Evolutionary conservation across 1,284 basidiomycete species (phyloP), one percentile per base, ranked within the genome.

Genomic region (Golubevia sp.): DNA sequence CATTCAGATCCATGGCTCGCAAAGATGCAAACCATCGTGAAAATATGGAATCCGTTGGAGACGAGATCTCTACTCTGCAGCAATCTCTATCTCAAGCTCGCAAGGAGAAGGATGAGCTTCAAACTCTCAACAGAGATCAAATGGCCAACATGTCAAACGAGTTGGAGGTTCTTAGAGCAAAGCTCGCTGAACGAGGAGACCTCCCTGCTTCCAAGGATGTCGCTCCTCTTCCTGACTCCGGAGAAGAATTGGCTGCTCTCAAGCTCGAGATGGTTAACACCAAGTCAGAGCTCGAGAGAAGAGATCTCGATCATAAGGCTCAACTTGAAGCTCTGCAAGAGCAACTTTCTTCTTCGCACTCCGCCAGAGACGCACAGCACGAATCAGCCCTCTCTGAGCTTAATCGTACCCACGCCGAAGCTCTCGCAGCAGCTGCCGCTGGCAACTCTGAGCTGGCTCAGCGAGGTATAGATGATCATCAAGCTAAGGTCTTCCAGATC

Each of bases 11-110:
- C 23, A 78, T 78, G 76, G 76, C 76, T 3, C 68, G 71, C 49
- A 77, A 79, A 60, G 76, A 79, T 63, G 72, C 66, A 21, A 58
- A 64, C 34, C 73, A 76, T 49, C 65, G 69, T 11, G 72, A 77
- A 26, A 52, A 24, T 5, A 57, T 70, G 24, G 76, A 79, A 24
- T 20, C 55, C 2, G 62, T 75, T 60, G 30, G 66, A 1, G 54
- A 59, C 3, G 73, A 77, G 59, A 64, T 77, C 7, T 55, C 24
- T 6, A 38, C 61, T 20, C 57, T 67, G 1, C 55, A 57, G 20
- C 67, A 64, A 27, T 6, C 5, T 3, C 25, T 52, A 11, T 13
- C 13, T 26, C 21, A 34, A 34, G 30, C 30, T 34, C 30, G 30
- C 11, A 34, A 34, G 52, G 64, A 76, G 62, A 61, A 67, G 53